phyloP scores from a whole-genome alignment of 2,329 filamentous ascomycete species.

The Fusarium sp. region DNA sequence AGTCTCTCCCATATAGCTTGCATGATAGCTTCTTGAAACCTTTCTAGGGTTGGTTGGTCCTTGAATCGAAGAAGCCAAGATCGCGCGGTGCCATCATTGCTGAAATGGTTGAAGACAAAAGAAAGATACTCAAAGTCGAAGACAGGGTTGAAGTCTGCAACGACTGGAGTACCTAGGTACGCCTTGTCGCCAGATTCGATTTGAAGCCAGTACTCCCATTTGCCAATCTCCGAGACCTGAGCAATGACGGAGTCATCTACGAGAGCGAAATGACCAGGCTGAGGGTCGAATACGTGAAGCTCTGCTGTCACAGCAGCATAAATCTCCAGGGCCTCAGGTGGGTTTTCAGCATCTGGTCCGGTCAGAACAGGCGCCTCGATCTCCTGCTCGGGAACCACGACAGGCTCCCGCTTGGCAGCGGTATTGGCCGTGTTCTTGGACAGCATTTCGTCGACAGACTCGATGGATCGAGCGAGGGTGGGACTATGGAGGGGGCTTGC shows the following conservation, averaged over 20 bases:
- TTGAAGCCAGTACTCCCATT: constrained; percentile 97
- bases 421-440: constrained; percentile 64
- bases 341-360: constrained; percentile 49
- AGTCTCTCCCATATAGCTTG: constrained; percentile 96
- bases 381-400: constrained; percentile 51
- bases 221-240: constrained; percentile 85
- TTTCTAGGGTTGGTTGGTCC: constrained; percentile 82
- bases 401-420: constrained; percentile 59
- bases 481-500: constrained; percentile 74
- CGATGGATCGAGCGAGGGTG: constrained; percentile 65
- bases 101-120: constrained; percentile 98
- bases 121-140: constrained; percentile 99
- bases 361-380: constrained; percentile 48
- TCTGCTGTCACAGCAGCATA: constrained; percentile 83
- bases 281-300: constrained; percentile 93
- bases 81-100: constrained; percentile 87
- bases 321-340: constrained; percentile 78
- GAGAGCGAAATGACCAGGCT: constrained; percentile 84
- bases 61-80: constrained; percentile 97
- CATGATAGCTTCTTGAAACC: constrained; percentile 94
- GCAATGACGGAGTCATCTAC: constrained; percentile 82
- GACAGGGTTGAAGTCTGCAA: constrained; percentile 94
- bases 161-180: constrained; percentile 88
- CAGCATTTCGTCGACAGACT: constrained; percentile 70
- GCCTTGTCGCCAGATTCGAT: constrained; percentile 80